These are phyloP conservation scores for Phalaenopsis equestris DNA, from an alignment of 106 monocot genomes.

Conservation along the genomic window DNA sequence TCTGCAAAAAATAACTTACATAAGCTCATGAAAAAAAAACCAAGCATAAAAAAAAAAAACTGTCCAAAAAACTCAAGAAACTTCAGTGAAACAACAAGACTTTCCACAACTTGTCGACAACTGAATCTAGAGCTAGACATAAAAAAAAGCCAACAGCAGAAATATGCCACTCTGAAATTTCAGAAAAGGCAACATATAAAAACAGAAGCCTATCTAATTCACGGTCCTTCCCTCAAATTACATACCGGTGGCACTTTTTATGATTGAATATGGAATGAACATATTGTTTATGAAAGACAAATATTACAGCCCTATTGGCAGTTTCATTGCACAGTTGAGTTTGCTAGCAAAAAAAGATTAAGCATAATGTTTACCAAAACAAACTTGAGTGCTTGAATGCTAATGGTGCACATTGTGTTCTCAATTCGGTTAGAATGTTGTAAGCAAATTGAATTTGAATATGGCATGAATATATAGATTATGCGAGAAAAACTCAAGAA, in stretches of 20 bases:
- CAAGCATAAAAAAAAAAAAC: neutral
- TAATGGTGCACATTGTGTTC: too few species aligned
- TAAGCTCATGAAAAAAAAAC: neutral
- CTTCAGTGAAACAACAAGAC: neutral
- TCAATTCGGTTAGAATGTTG: too few species aligned
- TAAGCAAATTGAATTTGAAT: too few species aligned
- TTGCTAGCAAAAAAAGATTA: neutral
- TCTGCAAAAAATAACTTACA: neutral
- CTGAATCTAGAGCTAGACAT: neutral
- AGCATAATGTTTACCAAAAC: too few species aligned
- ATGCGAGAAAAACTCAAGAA: too few species aligned
- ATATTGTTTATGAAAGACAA: too few species aligned
- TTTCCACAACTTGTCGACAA: neutral
- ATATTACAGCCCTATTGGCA: neutral
- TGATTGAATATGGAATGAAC: neutral
- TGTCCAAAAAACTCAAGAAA: neutral
- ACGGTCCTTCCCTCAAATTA: neutral
- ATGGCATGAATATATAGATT: too few species aligned
- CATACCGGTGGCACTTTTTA: neutral
- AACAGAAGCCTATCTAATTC: neutral
- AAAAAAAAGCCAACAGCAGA: neutral
- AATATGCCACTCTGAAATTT: neutral
- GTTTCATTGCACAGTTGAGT: neutral
- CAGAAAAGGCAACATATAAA: neutral
- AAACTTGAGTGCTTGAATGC: too few species aligned